Evolutionary conservation across 495 filamentous ascomycete species (phyloP).

Genomic region (Aspergillus baeticus): DNA sequence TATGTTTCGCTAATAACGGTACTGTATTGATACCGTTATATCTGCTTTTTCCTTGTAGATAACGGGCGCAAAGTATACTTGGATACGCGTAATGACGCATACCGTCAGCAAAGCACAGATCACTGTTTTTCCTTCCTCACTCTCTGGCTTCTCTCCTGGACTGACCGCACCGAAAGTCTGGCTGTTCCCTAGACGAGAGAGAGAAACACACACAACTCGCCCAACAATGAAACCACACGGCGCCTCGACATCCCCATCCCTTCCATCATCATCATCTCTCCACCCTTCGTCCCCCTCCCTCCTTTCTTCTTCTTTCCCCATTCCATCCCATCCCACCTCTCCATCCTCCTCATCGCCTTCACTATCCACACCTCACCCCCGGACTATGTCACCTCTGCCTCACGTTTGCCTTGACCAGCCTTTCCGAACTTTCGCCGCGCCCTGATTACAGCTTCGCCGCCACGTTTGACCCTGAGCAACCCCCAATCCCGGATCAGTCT

Average conservation of each 20-base stretch:
- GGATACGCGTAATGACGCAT: background rate
- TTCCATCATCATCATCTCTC: slow-evolving; percentile 26
- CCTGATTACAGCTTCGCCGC: slow-evolving; percentile 24
- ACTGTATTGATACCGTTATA: background rate
- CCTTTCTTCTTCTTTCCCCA: slow-evolving; percentile 18
- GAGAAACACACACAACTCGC: slow-evolving; percentile 21
- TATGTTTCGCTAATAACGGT: background rate
- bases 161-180: slow-evolving; percentile 25
- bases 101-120: background rate
- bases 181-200: slow-evolving; percentile 25
- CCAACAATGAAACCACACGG: slow-evolving; percentile 31
- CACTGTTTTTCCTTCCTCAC: background rate
- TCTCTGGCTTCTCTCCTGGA: slow-evolving; percentile 19
- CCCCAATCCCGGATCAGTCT: slow-evolving; percentile 16
- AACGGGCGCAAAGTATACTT: background rate
- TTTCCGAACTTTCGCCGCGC: slow-evolving; percentile 25
- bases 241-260: slow-evolving; percentile 27
- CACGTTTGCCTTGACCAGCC: slow-evolving; percentile 21
- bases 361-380: slow-evolving; percentile 21
- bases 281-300: slow-evolving; percentile 19
- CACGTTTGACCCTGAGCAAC: slow-evolving; percentile 14
- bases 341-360: slow-evolving; percentile 19
- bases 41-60: background rate
- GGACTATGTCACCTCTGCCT: slow-evolving; percentile 32
- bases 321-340: slow-evolving; percentile 14